Evolutionary conservation across 1,284 basidiomycete genomes (phyloP).

Genomic region (Afroboletus lepidellus): DNA sequence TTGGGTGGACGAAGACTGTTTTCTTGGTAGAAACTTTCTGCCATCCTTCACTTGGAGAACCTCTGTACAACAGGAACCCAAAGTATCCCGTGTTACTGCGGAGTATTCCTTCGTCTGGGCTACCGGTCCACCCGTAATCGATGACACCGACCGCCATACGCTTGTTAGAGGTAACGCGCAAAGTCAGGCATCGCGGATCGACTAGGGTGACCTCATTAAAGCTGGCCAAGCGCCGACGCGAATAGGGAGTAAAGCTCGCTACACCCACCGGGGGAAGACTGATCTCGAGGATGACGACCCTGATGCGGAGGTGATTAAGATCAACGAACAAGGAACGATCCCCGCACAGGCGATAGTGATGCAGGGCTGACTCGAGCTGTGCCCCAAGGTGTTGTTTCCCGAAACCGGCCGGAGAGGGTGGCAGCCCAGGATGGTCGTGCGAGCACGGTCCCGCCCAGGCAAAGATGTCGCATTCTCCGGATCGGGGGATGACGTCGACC

Average conservation of each 20-base stretch:
- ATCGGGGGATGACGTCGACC: constrained; percentile 1
- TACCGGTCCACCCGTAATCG: constrained; percentile 22
- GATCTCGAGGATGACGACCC: constrained; percentile 18
- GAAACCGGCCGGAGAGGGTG: constrained; percentile 19
- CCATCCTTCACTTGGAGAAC: constrained; percentile 6
- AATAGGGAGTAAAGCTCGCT: background rate
- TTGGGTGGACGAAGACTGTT: constrained; percentile 17
- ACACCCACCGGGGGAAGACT: background rate
- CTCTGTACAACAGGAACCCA: constrained; percentile 16
- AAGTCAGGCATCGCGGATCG: background rate
- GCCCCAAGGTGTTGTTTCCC: background rate
- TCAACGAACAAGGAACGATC: constrained; percentile 17
- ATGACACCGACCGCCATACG: constrained; percentile 21
- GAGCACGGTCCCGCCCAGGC: constrained; percentile 22
- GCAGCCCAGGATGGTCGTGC: constrained; percentile 10
- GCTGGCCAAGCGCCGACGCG: constrained; percentile 2
- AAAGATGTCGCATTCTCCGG: constrained; percentile 13
- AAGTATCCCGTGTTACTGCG: constrained; percentile 11
- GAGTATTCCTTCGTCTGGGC: constrained; percentile 10
- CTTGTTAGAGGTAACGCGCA: background rate
- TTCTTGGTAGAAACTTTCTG: constrained; percentile 16
- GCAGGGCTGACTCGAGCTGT: background rate
- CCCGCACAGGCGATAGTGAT: constrained; percentile 23
- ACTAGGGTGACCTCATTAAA: constrained; percentile 5
- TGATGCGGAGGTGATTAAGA: constrained; percentile 9